Base-by-base conservation (phyloP, 1,284 basidiomycete species). In the Trichosporon sp. region DNA sequence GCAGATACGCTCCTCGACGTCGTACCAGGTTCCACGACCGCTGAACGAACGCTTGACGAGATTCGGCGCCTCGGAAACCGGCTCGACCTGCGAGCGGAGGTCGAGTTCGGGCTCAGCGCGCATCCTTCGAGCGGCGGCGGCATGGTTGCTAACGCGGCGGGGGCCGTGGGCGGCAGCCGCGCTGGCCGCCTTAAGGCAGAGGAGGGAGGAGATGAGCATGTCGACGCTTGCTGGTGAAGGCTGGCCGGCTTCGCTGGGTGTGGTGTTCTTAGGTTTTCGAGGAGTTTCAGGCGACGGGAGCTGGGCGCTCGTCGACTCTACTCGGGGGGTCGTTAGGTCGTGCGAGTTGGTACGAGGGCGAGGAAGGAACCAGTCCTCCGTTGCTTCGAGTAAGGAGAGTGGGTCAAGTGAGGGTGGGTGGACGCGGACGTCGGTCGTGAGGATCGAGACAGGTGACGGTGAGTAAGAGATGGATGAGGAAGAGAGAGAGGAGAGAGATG, bases 91-190 rank as follows among this genome's bases (percentile, higher is more conserved):
- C 27, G 27, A 16, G 29, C 49, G 49, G 25, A 52, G 49, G 49
- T 29, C 49, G 49, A 54, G 25, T 10, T 54, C 49, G 6, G 49
- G 25, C 14, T 29, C 13, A 16, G 49, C 49, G 13, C 49, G 49
- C 49, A 54, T 54, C 14, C 49, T 25, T 25, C 49, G 49, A 0
- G 64, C 69, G 11, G 70, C 65, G 31, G 67, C 69, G 27, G 70
- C 66, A 27, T 54, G 37, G 67, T 60, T 27, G 60, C 67, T 3
- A 65, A 60, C 10, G 58, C 60, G 33, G 64, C 56, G 31, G 61
- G 57, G 23, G 60, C 68, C 27, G 63, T 61, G 34, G 60, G 19
- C 13, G 69, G 65, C 19, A 66, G 60, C 27, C 63, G 56, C 49
- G 49, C 65, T 11, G 70, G 25, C 49, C 27, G 49, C 16, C 8